Conservation (phyloP, 2,329 filamentous ascomycete genomes). For the Monosporascus sp. region DNA sequence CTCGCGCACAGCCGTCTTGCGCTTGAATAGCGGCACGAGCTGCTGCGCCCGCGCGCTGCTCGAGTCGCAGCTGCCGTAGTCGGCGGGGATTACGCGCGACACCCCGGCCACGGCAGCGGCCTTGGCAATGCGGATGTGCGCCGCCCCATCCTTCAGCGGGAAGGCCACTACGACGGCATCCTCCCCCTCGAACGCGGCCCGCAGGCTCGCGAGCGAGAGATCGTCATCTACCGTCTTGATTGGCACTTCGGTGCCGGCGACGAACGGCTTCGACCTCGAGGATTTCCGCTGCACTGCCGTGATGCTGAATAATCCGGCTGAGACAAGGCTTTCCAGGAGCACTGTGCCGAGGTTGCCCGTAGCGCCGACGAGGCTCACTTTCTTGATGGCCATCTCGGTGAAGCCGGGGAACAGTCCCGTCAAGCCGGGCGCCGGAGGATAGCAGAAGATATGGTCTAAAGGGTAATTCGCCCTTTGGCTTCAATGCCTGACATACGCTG, state of each 20-base stretch:
- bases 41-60: conserved; percentile 26
- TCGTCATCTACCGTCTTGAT: conserved; percentile 25
- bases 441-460: neutral
- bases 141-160: conserved; percentile 21
- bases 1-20: conserved; percentile 29
- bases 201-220: conserved; percentile 27
- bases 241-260: conserved; percentile 10
- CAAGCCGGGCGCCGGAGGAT: neutral
- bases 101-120: conserved; percentile 33
- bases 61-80: conserved; percentile 37
- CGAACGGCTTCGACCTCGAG: conserved; percentile 18
- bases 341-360: conserved; percentile 32
- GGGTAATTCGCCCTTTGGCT: no score
- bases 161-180: conserved; percentile 34
- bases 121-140: conserved; percentile 31
- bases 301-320: conserved; percentile 24
- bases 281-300: conserved; percentile 29
- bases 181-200: conserved; percentile 25
- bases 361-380: conserved; percentile 33
- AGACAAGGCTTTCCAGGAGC: conserved; percentile 27
- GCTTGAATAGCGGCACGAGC: conserved; percentile 32
- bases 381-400: conserved; percentile 26
- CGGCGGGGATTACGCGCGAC: conserved; percentile 33
- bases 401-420: neutral
- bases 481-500: no score